Evolutionary conservation across 148 eudicot genomes (phyloP), one percentile per base, ranked within the genome.

Genomic region (Beta vulgaris): DNA sequence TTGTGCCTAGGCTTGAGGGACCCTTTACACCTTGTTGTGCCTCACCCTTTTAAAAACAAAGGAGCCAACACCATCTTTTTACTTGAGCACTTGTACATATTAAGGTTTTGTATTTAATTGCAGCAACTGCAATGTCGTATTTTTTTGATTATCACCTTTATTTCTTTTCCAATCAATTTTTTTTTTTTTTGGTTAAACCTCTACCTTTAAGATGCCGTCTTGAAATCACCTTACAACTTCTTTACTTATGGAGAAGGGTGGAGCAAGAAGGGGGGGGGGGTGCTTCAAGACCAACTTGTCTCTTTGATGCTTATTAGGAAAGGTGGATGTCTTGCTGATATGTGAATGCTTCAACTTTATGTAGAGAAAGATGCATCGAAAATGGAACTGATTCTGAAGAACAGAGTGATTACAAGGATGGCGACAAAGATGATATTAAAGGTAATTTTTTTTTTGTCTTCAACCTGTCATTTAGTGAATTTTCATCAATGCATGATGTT

Each of bases 331-430:
- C 19, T 28, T 49, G 2, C 12, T 78, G 40, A 40, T 37, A 7
- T 32, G 18, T 53, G 7, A 7, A 15, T 46, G 58, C n/a, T 63
- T 35, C 44, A 25, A 13, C 61, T 72, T 39, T 68, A 23, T 69
- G 76, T 36, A 91, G 97, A 65, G 78, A 79, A 79, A 74, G 72
- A 73, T 83, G 85, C 68, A 88, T 79, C 64, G 75, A 72, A 76
- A 79, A 77, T 54, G 78, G 43, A 86, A 79, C 79, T 78, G 87
- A 83, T 60, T 60, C 78, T 15, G 86, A 80, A n/a, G 88, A 88
- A 74, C 85, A 84, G 70, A 39, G 61, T 35, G 84, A 78, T 34
- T 61, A 69, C 53, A 85, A 74, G 1, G 61, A 68, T 39, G 88
- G 81, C 28, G 83, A 74, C 49, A 82, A 86, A 16, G 76, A 67